Evolutionary conservation across 148 eudicot species (phyloP).

Genomic region (Arbutus unedo): DNA sequence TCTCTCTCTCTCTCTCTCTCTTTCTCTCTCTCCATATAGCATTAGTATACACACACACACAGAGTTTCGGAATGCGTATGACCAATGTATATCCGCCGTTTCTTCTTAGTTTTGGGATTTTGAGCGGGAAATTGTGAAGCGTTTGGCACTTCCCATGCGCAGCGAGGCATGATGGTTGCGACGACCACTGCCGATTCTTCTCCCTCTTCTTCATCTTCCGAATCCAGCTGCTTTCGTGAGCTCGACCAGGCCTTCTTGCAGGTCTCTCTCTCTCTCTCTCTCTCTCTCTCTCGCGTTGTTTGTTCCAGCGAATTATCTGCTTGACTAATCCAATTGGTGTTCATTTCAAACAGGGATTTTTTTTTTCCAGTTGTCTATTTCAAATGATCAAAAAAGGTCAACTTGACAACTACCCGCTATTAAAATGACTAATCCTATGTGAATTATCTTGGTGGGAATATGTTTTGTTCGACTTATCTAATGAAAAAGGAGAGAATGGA

Average conservation of each 20-base stretch:
- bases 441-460: background rate
- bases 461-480: background rate
- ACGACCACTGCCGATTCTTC: conserved; percentile 28
- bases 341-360: background rate
- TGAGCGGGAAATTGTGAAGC: conserved; percentile 5
- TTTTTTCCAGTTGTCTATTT: background rate
- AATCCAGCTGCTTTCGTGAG: conserved; percentile 67
- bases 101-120: background rate
- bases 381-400: background rate
- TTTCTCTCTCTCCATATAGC: background rate
- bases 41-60: too few species aligned
- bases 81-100: background rate
- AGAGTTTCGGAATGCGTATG: background rate
- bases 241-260: conserved; percentile 73
- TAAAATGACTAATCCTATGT: background rate
- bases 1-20: background rate
- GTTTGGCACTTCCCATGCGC: background rate
- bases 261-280: conserved; percentile 32
- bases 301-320: background rate
- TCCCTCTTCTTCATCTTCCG: conserved; percentile 31
- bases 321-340: background rate
- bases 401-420: background rate
- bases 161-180: conserved; percentile 5
- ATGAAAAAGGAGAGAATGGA: background rate
- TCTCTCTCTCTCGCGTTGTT: background rate